These are phyloP conservation scores for Fusarium papillatum DNA, from an alignment of 2,329 filamentous ascomycete species.

Conservation along the genomic window DNA sequence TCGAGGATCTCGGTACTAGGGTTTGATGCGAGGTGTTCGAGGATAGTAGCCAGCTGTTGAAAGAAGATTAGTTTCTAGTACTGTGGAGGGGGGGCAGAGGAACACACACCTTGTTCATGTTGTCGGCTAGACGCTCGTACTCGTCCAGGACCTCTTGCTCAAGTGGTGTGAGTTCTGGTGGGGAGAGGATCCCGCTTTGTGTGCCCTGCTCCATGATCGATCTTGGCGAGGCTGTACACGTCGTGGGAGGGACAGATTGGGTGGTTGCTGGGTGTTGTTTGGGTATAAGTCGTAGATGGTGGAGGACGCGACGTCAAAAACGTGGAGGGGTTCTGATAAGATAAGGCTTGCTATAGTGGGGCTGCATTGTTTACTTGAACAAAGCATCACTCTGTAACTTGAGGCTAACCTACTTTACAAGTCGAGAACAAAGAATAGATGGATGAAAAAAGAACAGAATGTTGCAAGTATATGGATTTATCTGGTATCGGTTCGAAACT, in stretches of 20 bases:
- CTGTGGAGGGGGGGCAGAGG: not conserved
- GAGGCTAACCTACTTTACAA: not conserved
- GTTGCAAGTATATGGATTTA: not conserved
- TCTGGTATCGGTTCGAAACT: not conserved
- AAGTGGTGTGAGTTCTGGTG: slow-evolving; percentile 78
- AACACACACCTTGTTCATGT: slow-evolving; percentile 84
- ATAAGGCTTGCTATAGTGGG: not conserved
- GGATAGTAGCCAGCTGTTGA: slow-evolving; percentile 68
- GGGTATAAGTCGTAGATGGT: not conserved
- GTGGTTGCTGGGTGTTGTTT: not conserved
- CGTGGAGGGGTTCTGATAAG: not conserved
- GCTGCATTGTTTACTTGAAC: not conserved
- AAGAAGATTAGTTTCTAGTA: slow-evolving; percentile 3
- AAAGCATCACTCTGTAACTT: not conserved
- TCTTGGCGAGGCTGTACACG: not conserved
- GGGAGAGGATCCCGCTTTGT: slow-evolving; percentile 50
- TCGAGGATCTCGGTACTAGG: slow-evolving; percentile 89
- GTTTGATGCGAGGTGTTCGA: slow-evolving; percentile 74
- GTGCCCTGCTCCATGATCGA: slow-evolving; percentile 40
- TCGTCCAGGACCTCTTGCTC: slow-evolving; percentile 97
- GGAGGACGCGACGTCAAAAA: not conserved
- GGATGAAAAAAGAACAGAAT: not conserved
- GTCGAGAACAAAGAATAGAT: too few relatives aligned
- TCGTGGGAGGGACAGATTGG: not conserved
- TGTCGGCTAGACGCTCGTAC: slow-evolving; percentile 88